phyloP scores from a whole-genome alignment of 768 basidiomycete genomes.

The Leccinum boreale region DNA sequence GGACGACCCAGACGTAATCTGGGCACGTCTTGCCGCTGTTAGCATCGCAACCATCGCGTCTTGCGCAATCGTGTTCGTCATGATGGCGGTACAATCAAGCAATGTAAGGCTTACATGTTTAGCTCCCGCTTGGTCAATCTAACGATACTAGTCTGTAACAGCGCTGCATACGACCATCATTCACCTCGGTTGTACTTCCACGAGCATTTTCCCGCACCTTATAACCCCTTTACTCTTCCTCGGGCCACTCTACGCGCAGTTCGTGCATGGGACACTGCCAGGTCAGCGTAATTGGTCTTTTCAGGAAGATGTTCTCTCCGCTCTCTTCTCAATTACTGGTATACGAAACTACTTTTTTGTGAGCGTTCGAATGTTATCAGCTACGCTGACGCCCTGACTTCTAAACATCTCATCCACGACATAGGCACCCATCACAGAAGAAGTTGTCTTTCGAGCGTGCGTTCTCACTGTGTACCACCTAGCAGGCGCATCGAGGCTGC shows the following conservation, averaged over 20 bases:
- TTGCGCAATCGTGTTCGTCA: conserved; percentile 46
- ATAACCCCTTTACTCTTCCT: conserved; percentile 71
- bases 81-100: conserved; percentile 35
- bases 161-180: conserved; percentile 31
- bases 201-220: conserved; percentile 47
- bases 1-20: conserved; percentile 83
- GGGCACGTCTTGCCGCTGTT: conserved; percentile 71
- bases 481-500: conserved; percentile 47
- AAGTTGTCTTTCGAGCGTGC: conserved; percentile 86
- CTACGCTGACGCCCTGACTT: neutral
- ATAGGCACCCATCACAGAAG: conserved; percentile 90
- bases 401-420: neutral
- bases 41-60: conserved; percentile 57
- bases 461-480: conserved; percentile 73
- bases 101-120: neutral
- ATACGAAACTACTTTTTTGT: conserved; percentile 66
- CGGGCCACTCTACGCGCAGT: conserved; percentile 69
- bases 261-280: conserved; percentile 46
- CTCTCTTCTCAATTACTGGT: conserved; percentile 53
- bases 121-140: conserved; percentile 3
- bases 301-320: conserved; percentile 34
- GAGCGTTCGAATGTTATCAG: conserved; percentile 13
- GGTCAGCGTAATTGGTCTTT: conserved; percentile 52
- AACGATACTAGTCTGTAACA: conserved; percentile 13
- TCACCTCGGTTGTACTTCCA: conserved; percentile 40